Percentiles rank a stretch among this genome's conserved stretches.
Conservation (phyloP, 805 yeast genomes). For the Hanseniaspora meyeri region DNA sequence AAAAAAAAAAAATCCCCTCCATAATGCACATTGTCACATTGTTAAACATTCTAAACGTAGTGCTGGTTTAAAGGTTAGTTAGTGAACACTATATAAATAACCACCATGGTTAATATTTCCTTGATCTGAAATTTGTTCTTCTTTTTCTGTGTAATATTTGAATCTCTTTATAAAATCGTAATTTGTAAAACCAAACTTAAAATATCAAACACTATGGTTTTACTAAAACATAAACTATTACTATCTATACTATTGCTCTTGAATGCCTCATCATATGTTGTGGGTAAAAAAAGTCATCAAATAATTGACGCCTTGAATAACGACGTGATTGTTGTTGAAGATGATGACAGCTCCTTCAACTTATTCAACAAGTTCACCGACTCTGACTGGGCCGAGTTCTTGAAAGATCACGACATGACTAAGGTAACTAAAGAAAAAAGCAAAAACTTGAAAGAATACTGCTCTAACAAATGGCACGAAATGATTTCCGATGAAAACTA, state of each 20-base stretch:
- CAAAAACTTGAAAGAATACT: background rate
- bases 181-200: background rate
- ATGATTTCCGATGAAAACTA: slow-evolving; percentile 8
- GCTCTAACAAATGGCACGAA: slow-evolving; percentile 8
- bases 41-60: too few species aligned
- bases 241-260: background rate
- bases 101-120: too few species aligned
- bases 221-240: background rate
- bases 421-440: background rate
- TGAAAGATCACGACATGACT: slow-evolving; percentile 23
- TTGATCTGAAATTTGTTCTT: too few species aligned
- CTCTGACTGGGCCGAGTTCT: slow-evolving; percentile 24
- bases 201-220: background rate
- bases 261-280: background rate
- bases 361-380: background rate
- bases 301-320: background rate
- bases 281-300: background rate
- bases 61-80: too few species aligned
- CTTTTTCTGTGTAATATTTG: too few species aligned
- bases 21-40: too few species aligned
- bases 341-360: background rate
- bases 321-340: slow-evolving; percentile 1
- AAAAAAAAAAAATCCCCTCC: background rate
- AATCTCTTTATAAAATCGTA: too few species aligned
- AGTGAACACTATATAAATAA: too few species aligned